Evolutionary conservation across 2,329 filamentous ascomycete species (phyloP).

Genomic region (Chrysoporthe austroafricana): DNA sequence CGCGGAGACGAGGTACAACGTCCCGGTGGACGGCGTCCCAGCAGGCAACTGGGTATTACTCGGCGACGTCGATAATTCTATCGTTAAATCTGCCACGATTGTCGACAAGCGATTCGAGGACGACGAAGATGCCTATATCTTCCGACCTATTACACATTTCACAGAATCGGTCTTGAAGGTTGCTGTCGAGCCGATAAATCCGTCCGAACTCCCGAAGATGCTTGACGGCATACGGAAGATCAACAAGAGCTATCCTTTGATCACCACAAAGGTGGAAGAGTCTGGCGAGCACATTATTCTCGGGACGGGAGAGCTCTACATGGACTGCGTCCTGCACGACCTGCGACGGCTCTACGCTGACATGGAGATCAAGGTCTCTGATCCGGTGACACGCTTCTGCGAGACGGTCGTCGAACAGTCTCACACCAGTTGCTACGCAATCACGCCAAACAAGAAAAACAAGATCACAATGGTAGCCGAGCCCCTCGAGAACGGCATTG

Average conservation of each 20-base stretch:
- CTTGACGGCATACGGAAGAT: slow-evolving; percentile 93
- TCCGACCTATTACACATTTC: slow-evolving; percentile 90
- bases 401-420: slow-evolving; percentile 98
- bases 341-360: slow-evolving; percentile 91
- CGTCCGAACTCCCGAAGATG: slow-evolving; percentile 98
- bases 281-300: slow-evolving; percentile 95
- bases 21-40: slow-evolving; percentile 87
- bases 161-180: slow-evolving; percentile 98
- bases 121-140: slow-evolving; percentile 92
- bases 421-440: slow-evolving; percentile 95
- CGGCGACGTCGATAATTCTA: slow-evolving; percentile 93
- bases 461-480: slow-evolving; percentile 99
- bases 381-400: slow-evolving; percentile 95
- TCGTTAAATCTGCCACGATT: slow-evolving; percentile 94
- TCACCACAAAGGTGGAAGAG: slow-evolving; percentile 96
- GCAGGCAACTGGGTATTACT: slow-evolving; percentile 94
- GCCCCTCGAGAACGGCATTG: slow-evolving; percentile 91
- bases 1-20: slow-evolving; percentile 89
- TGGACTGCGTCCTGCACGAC: slow-evolving; percentile 98
- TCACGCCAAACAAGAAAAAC: slow-evolving; percentile 99
- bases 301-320: slow-evolving; percentile 97
- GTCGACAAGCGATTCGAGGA: slow-evolving; percentile 80
- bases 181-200: slow-evolving; percentile 96
- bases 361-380: slow-evolving; percentile 99
- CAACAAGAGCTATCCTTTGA: slow-evolving; percentile 96